Evolutionary conservation across 805 yeast species (phyloP).

Genomic region (Saccharomyces mikatae): DNA sequence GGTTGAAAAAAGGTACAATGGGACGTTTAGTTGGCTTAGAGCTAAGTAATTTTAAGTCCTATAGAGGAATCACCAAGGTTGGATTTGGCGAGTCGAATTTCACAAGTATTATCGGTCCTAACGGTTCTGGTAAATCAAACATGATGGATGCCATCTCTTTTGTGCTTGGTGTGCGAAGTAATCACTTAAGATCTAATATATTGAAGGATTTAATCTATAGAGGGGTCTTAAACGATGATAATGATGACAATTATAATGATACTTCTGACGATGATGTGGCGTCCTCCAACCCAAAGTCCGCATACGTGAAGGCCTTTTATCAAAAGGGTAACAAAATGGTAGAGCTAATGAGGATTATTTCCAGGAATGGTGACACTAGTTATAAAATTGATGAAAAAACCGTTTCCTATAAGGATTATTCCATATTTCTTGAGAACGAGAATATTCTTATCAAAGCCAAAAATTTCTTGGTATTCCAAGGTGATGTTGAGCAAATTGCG

Average conservation of each 20-base stretch:
- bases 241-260: slow-evolving; percentile 17
- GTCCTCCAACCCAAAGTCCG: slow-evolving; percentile 31
- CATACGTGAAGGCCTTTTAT: slow-evolving; percentile 74
- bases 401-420: slow-evolving; percentile 59
- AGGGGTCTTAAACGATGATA: slow-evolving; percentile 37
- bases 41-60: slow-evolving; percentile 83
- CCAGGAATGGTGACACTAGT: slow-evolving; percentile 51
- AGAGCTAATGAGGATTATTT: slow-evolving; percentile 55
- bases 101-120: slow-evolving; percentile 94
- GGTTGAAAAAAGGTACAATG: slow-evolving; percentile 37
- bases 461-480: slow-evolving; percentile 91
- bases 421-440: slow-evolving; percentile 58
- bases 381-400: slow-evolving; percentile 55
- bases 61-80: slow-evolving; percentile 62
- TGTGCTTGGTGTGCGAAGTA: slow-evolving; percentile 76
- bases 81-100: slow-evolving; percentile 80
- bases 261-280: slow-evolving; percentile 13
- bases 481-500: slow-evolving; percentile 91
- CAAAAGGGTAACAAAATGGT: slow-evolving; percentile 48
- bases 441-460: slow-evolving; percentile 82
- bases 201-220: slow-evolving; percentile 75
- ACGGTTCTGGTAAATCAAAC: slow-evolving; percentile 95
- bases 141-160: slow-evolving; percentile 97
- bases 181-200: slow-evolving; percentile 65
- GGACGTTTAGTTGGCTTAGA: slow-evolving; percentile 77